These are phyloP conservation scores for Aspergillus flavus DNA, from an alignment of 2,329 filamentous ascomycete species.

Conservation along the genomic window DNA sequence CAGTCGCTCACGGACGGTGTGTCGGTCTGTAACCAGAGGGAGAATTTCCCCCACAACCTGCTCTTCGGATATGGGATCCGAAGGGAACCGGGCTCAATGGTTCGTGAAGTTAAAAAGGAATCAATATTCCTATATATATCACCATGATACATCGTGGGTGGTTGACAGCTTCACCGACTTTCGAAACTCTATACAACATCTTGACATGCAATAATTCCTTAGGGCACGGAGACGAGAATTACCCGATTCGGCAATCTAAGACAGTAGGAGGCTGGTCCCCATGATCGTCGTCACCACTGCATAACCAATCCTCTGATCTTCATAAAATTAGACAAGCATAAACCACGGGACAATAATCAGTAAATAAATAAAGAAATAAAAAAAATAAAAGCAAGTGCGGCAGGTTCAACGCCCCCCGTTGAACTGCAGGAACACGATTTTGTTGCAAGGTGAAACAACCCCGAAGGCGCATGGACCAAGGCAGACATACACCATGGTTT, in stretches of 20 bases:
- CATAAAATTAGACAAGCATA: neutral
- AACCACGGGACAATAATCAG: neutral
- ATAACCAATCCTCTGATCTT: neutral
- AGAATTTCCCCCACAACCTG: constrained; percentile 1
- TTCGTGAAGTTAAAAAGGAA: neutral
- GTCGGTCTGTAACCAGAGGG: neutral
- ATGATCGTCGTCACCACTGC: neutral
- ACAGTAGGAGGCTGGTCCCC: neutral
- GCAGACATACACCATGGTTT: neutral
- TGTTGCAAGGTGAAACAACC: constrained; percentile 20
- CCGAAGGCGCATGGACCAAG: constrained; percentile 7
- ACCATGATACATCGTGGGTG: neutral
- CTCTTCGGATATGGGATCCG: neutral
- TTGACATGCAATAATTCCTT: neutral
- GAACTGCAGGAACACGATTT: constrained; percentile 13
- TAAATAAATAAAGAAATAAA: neutral
- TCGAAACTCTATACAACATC: neutral
- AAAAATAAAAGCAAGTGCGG: neutral
- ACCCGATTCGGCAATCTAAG: neutral
- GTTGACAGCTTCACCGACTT: neutral
- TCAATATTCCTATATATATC: neutral
- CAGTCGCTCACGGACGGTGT: neutral
- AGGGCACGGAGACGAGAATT: neutral
- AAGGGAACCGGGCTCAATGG: neutral
- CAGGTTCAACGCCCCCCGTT: constrained; percentile 10